These are phyloP conservation scores for Aspergillus thermomutatus DNA, from an alignment of 2,329 filamentous ascomycete species.

Conservation along the genomic window DNA sequence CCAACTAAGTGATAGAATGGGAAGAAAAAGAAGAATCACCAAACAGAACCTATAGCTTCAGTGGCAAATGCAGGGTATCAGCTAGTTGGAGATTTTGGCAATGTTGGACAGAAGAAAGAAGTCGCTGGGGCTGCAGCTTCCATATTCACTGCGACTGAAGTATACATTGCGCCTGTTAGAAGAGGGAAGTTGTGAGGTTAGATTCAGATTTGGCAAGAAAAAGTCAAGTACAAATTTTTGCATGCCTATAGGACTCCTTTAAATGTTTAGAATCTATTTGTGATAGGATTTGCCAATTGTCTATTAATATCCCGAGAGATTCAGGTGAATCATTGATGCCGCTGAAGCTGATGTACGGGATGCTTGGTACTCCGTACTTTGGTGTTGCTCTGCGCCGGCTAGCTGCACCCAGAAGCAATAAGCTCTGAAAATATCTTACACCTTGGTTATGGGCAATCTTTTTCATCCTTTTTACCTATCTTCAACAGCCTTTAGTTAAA, in stretches of 20 bases:
- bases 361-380: background rate
- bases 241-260: background rate
- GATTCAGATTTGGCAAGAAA: background rate
- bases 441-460: background rate
- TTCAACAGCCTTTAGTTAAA: background rate
- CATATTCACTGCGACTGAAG: background rate
- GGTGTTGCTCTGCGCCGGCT: conserved; percentile 11
- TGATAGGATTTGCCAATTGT: background rate
- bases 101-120: conserved; percentile 17
- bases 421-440: background rate
- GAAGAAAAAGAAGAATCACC: background rate
- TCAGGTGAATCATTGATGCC: background rate
- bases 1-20: background rate
- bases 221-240: background rate
- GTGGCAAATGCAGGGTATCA: background rate
- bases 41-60: background rate
- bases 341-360: background rate
- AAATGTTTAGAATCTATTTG: background rate
- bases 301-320: background rate
- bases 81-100: conserved; percentile 5
- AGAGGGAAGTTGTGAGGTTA: background rate
- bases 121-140: background rate
- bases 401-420: conserved; percentile 2
- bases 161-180: background rate
- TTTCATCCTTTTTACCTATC: background rate